Base-by-base conservation (phyloP, 169 alveolate genomes). In the Plasmodium billcollinsi region DNA sequence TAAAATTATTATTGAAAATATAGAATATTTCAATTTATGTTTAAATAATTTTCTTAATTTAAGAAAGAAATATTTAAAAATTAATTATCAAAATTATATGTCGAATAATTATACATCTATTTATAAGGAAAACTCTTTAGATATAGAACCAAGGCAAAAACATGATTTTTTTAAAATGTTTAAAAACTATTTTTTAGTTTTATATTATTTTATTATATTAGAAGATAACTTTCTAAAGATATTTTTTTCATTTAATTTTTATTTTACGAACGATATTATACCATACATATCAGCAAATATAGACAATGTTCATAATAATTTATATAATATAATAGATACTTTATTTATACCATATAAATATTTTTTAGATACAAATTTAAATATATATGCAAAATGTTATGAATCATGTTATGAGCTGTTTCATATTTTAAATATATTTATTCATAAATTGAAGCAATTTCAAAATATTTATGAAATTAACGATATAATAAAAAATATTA, bases 1-100 rank as follows among this genome's bases (percentile, higher is more conserved):
- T 69, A 83, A 67, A 83, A 33, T 70, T 83, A 83, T 83, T 70
- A 56, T 54, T 29, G 86, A 83, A 83, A 83, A 59, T 43, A 71
- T 71, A 62, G 91, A 83, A 70, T 83, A 83, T 50, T 83, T 83
- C 62, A 83, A 83, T 72, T 69, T 69, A 3, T 63, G 91, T 70
- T 21, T 83, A 47, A 70, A 54, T n/a, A 83, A 70, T 70, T 70
- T 83, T 83, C n/a, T 83, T 12, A 73, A 83, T 33, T 59, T 69
- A 54, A 39, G 85, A 83, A 70, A 69, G 24, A 83, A 83, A 61
- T 52, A 69, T 12, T 20, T 83, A 21, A 70, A 45, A 43, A 83
- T 62, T 56, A 83, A 70, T 69, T 83, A 83, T 73, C 66, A 83
- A 18, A 29, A 83, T 39, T 58, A 69, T 33, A 21, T 83, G 15